Percentiles rank a stretch among this genome's conserved stretches.
Evolutionary conservation across 805 yeast species (phyloP).

Genomic region (Nadsonia fulvescens): DNA sequence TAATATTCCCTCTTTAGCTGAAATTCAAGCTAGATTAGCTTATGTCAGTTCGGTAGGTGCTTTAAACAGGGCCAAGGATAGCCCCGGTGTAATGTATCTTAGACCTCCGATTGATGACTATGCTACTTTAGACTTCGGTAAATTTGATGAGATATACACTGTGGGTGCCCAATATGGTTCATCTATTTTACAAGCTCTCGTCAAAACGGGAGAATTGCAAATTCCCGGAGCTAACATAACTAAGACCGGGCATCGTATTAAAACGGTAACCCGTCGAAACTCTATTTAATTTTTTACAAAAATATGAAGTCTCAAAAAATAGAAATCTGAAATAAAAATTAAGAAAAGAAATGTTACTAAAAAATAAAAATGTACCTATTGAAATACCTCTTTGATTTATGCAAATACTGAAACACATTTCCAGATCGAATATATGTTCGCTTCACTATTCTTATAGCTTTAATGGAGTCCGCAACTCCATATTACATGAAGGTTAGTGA

Average conservation of each 20-base stretch:
- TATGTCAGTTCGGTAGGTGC: conserved; percentile 94
- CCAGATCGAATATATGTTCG: no score
- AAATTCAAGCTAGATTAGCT: conserved; percentile 80
- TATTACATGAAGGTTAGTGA: no score
- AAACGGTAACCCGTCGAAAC: conserved; percentile 36
- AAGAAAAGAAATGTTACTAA: no score
- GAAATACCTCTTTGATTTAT: no score
- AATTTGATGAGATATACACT: conserved; percentile 72
- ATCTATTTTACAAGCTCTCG: conserved; percentile 33
- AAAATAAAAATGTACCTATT: no score
- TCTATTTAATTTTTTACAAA: conserved; percentile 20
- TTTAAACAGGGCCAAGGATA: conserved; percentile 64
- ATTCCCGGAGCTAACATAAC: conserved; percentile 34
- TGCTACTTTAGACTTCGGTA: conserved; percentile 83
- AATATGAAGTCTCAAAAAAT: conserved; percentile 1
- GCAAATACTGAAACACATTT: no score
- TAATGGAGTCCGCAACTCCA: no score
- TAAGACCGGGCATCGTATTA: conserved; percentile 16
- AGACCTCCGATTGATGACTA: conserved; percentile 89
- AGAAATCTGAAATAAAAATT: no score
- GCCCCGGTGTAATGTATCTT: conserved; percentile 71
- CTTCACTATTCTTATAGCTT: no score
- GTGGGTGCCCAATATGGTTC: conserved; percentile 69
- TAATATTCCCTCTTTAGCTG: conserved; percentile 85
- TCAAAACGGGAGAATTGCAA: conserved; percentile 36